Evolutionary conservation across 208 protist genomes (phyloP), one percentile per base, ranked within the genome.

Genomic region (Leishmania braziliensis): DNA sequence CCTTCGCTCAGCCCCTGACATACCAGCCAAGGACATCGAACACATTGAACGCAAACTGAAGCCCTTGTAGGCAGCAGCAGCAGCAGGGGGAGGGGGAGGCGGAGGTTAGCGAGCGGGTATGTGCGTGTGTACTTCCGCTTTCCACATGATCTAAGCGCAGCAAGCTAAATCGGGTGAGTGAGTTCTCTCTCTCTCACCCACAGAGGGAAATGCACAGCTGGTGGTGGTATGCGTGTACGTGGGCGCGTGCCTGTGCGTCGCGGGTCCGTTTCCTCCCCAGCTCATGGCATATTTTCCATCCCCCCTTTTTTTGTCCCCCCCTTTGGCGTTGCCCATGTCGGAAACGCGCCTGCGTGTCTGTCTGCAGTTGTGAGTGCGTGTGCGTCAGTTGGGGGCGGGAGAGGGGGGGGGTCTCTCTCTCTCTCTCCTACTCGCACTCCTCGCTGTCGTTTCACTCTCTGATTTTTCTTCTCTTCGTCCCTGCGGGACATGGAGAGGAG

Each of bases 1-100:
- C 43, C 77, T 93, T 56, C 83, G 90, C 73, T 75, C 89, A 46
- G 86, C 80, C 75, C 46, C 46, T 36, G 93, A 88, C 9, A 88
- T 80, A 5, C 79, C 92, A 26, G 68, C 68, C 23, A 83, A 85
- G 50, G 92, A 96, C 60, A 73, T 95, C 60, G 78, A 79, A 20
- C 33, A 83, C 1, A 85, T 97, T 71, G 86, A 88, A 65, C 85
- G 89, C 53, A 89, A 88, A 79, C 73, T 97, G 29, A 89, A 88
- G 82, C 75, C 84, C 16, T 80, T 90, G 29, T 86, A 68, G 82
- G 70, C 26, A 14, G 18, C 29, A 26, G 5, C 26, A 65, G 23
- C n/a, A 12, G 60, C 18, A 63, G 12, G 48, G 26, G 9, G 5
- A 73, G 70, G 66, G 75, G 60, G 39, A 18, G 53, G 53, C 1